Evolutionary conservation across 1,284 basidiomycete genomes (phyloP).

Genomic region (Porogramme epimiltina): DNA sequence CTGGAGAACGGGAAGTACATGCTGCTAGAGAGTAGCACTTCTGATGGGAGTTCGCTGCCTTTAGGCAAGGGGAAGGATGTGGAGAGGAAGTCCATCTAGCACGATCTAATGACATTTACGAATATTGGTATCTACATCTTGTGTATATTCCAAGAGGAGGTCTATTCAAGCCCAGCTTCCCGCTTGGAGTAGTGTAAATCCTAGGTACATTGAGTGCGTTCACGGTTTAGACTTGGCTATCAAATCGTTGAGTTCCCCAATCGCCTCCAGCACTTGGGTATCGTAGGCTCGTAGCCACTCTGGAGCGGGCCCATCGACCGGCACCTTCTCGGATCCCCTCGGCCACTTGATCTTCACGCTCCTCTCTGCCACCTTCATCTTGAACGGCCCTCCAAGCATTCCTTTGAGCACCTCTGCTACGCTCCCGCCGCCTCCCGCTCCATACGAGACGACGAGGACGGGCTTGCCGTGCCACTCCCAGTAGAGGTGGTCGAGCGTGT

Average conservation of each 20-base stretch:
- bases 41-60: neutral
- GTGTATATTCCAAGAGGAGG: no score
- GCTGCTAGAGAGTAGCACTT: constrained; percentile 30
- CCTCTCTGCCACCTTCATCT: constrained; percentile 24
- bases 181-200: no score
- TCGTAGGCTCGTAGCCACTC: constrained; percentile 29
- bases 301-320: constrained; percentile 12
- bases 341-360: constrained; percentile 27
- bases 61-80: neutral
- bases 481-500: constrained; percentile 34
- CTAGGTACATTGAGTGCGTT: no score
- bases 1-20: constrained; percentile 61
- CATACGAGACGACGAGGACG: constrained; percentile 30
- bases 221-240: constrained; percentile 2
- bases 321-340: constrained; percentile 21
- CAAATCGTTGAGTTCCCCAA: constrained; percentile 23
- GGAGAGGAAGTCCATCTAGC: constrained; percentile 5
- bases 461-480: constrained; percentile 34
- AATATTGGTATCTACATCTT: no score
- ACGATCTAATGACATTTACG: constrained; percentile 14
- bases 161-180: no score
- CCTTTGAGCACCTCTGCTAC: constrained; percentile 22
- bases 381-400: constrained; percentile 24
- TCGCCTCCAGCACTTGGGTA: constrained; percentile 20
- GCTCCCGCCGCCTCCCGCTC: constrained; percentile 28